Conservation (phyloP, 331 rosid genomes). For the Phaseolus coccineus region DNA sequence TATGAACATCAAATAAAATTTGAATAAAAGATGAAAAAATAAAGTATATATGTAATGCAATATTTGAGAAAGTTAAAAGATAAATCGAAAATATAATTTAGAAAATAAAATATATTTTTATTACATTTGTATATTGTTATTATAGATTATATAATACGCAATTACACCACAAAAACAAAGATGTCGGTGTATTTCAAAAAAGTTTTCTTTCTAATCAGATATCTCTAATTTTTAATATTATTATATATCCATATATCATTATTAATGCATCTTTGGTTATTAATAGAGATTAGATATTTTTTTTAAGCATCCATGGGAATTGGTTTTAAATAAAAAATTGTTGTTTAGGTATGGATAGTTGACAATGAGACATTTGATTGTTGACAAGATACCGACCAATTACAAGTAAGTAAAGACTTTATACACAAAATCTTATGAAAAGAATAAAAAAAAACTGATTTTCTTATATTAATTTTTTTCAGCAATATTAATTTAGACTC, state of each 20-base stretch:
- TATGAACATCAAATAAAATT: background rate
- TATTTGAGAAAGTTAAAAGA: background rate
- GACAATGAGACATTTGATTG: constrained; percentile 41
- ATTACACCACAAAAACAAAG: background rate
- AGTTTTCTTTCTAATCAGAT: background rate
- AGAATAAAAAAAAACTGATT: background rate
- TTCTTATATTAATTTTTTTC: background rate
- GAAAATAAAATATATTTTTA: background rate
- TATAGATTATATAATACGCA: background rate
- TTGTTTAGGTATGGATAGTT: constrained; percentile 28
- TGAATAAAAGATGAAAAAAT: too few species aligned
- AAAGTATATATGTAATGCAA: too few species aligned
- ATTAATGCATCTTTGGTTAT: background rate
- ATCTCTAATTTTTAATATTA: background rate
- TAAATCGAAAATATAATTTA: background rate
- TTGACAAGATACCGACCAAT: constrained; percentile 61
- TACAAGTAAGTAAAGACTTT: constrained; percentile 38
- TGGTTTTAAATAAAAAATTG: constrained; percentile 28
- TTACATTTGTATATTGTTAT: background rate
- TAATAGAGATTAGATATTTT: constrained; percentile 27
- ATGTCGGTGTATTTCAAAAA: background rate
- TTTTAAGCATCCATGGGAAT: constrained; percentile 11
- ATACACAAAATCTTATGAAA: background rate
- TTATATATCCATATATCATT: background rate
- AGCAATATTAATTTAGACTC: too few species aligned